Base-by-base conservation (phyloP, 805 yeast genomes). In the Jamesozyma gamospora region DNA sequence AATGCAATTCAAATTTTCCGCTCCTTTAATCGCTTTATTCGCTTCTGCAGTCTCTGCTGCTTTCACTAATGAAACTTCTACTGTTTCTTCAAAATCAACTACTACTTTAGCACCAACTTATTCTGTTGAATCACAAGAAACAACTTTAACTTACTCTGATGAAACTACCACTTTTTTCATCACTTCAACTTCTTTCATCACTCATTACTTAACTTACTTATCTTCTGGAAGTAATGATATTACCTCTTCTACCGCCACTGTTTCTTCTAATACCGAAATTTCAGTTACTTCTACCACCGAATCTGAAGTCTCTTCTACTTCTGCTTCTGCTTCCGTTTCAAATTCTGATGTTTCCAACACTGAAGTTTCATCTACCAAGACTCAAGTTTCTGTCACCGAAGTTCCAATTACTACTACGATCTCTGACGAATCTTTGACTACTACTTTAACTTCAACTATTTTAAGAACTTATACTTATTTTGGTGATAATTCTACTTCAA, bases 161-260 rank as follows among this genome's bases (percentile, higher is more conserved):
- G 50, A 43, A 12, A 49, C 54, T 8, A 50, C 58, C 26, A 56
- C 59, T 25, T 45, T 48, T 28, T 50, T 40, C 32, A 42, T 52
- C 31, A 55, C 60, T 7, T 44, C 44, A 18, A 53, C 58, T 24
- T 26, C 43, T 12, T 55, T 36, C 36, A 25, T 41, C n/a, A 55
- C 57, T 19, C 25, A 35, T 28, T 51, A 53, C n/a, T n/a, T n/a
- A n/a, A n/a, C n/a, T n/a, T n/a, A n/a, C n/a, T n/a, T n/a, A n/a
- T n/a, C n/a, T 13, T 13, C 35, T 16, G 8, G 18, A 7, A 8
- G 7, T 12, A 19, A 32, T 29, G 17, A 26, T n/a, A 16, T 17
- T 17, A 24, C 28, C 29, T 28, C 36, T 21, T 13, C 36, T 42
- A 11, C 4, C 8, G 6, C 34, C 21, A 13, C 26, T 17, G 4